These are phyloP conservation scores for Colletotrichum sansevieriae DNA, from an alignment of 2,329 filamentous ascomycete genomes.

Conservation along the genomic window DNA sequence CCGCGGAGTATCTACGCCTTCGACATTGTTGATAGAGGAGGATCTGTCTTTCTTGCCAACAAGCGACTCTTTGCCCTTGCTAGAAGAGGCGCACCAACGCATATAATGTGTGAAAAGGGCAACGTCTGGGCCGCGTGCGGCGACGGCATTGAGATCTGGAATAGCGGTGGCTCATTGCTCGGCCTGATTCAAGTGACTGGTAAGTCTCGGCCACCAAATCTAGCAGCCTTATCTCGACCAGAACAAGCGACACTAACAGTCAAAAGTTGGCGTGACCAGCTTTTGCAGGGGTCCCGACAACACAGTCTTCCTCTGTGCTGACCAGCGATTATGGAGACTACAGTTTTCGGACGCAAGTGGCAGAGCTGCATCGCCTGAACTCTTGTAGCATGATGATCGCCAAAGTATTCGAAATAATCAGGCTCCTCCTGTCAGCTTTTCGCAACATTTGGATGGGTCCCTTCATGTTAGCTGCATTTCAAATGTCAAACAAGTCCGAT, in stretches of 20 bases:
- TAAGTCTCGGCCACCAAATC: slow-evolving; percentile 41
- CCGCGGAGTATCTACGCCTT: slow-evolving; percentile 61
- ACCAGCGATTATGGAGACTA: slow-evolving; percentile 59
- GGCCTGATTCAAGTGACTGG: slow-evolving; percentile 56
- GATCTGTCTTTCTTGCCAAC: slow-evolving; percentile 59
- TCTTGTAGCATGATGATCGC: not conserved
- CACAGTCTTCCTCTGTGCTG: slow-evolving; percentile 63
- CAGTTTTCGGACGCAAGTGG: slow-evolving; percentile 45
- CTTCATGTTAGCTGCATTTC: too few relatives aligned
- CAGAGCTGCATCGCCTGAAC: not conserved
- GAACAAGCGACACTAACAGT: not conserved
- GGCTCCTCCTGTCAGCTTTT: too few relatives aligned
- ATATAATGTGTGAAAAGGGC: slow-evolving; percentile 58
- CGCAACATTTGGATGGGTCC: too few relatives aligned
- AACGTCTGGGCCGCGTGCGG: slow-evolving; percentile 63
- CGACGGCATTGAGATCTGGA: slow-evolving; percentile 65
- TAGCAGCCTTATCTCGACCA: not conserved
- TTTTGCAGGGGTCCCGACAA: slow-evolving; percentile 58
- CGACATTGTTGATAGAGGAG: slow-evolving; percentile 55
- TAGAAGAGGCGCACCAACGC: slow-evolving; percentile 58
- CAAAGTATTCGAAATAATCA: too few relatives aligned
- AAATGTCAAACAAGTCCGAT: too few relatives aligned
- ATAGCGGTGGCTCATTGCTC: slow-evolving; percentile 56
- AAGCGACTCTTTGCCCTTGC: slow-evolving; percentile 66
- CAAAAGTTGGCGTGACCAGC: slow-evolving; percentile 56